Evolutionary conservation across 495 filamentous ascomycete genomes (phyloP).

Genomic region (Physcia stellaris): DNA sequence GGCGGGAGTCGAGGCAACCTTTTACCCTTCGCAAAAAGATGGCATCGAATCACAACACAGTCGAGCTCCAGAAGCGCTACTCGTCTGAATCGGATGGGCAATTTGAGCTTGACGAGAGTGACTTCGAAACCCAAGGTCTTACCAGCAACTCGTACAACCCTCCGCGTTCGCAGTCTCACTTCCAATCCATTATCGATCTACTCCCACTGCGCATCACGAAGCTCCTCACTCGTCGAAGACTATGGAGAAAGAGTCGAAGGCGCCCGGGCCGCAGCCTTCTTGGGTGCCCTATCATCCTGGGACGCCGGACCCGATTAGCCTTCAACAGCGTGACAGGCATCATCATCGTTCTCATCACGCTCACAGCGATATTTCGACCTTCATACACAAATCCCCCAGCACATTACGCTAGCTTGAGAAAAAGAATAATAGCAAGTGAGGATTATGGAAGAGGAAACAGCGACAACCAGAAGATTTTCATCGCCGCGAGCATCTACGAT

Average conservation of each 20-base stretch:
- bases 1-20: too few species aligned
- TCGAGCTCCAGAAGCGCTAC: not conserved
- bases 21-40: too few species aligned
- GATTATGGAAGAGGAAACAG: slow-evolving; percentile 46
- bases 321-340: slow-evolving; percentile 48
- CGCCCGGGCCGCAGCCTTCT: too few species aligned
- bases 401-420: slow-evolving; percentile 32
- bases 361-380: slow-evolving; percentile 40
- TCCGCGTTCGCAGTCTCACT: slow-evolving; percentile 17
- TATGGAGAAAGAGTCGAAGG: not conserved
- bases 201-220: slow-evolving; percentile 6
- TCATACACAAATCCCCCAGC: slow-evolving; percentile 44
- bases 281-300: slow-evolving; percentile 24
- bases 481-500: slow-evolving; percentile 64
- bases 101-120: slow-evolving; percentile 35
- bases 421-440: slow-evolving; percentile 22
- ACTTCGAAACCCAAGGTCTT: slow-evolving; percentile 33
- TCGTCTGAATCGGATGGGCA: slow-evolving; percentile 30
- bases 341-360: slow-evolving; percentile 42
- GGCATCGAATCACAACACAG: too few species aligned
- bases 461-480: slow-evolving; percentile 54
- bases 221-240: not conserved
- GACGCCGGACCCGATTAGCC: slow-evolving; percentile 52
- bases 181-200: slow-evolving; percentile 18
- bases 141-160: slow-evolving; percentile 17